Evolutionary conservation across 2,329 filamentous ascomycete genomes (phyloP), one percentile per base, ranked within the genome.

Genomic region (Claviceps humidiphila): DNA sequence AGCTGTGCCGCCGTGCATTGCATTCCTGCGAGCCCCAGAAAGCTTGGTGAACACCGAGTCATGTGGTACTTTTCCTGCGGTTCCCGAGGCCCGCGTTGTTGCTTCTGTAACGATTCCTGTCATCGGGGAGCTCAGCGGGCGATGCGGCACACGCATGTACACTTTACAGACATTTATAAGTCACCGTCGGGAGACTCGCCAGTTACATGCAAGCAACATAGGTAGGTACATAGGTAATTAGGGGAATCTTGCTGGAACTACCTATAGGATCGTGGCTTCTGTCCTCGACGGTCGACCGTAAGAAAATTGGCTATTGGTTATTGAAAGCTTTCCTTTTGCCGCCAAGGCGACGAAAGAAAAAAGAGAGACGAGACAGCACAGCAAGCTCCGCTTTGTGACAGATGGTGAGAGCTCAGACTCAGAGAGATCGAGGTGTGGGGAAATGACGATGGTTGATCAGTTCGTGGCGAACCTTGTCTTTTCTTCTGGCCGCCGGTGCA

Each of bases 311-410:
- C 9, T 34, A 34, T 34, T 11, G 30, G 30, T 34, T 34, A 34
- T 11, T 34, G 30, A 9, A 34, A 34, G 30, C 30, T 34, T 34
- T 34, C 30, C 9, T 11, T 34, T 34, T 34, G 30, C 30, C 30
- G 30, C 30, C 30, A 34, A 34, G 30, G 9, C 9, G 30, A 34
- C 9, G 30, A 11, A 49, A 11, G 14, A 48, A 48, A 44, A 44
- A 26, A 26, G 13, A 50, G 39, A 50, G 30, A 43, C 20, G 22
- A 52, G 51, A 52, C 51, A 48, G 26, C 48, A 46, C 51, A 52
- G 39, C 39, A 40, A 40, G 7, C 41, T 43, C 41, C 41, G 41
- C 17, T 43, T n/a, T 9, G 39, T 40, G 39, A 14, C n/a, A n/a
- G n/a, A n/a, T 11, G 30, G 30, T 34, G 30, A 34, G 30, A 34